phyloP scores from a whole-genome alignment of 2,329 filamentous ascomycete genomes.

The Cladophialophora chaetospira region DNA sequence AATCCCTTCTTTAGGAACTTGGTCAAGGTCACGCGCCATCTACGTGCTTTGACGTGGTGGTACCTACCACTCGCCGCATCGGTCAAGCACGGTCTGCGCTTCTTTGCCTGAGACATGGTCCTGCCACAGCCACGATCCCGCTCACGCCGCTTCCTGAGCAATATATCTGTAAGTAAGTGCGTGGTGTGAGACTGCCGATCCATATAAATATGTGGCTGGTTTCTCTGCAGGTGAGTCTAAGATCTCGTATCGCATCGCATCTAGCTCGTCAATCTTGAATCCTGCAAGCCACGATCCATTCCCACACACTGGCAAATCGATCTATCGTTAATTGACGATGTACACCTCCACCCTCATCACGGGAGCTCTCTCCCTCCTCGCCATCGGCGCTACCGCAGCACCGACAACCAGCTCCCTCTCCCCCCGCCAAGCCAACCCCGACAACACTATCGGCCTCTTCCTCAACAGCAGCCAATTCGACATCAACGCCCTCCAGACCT shows the following conservation, averaged over 20 bases:
- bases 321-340: background rate
- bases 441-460: slow-evolving; percentile 5
- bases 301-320: background rate
- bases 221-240: too few species aligned
- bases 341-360: background rate
- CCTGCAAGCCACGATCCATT: background rate
- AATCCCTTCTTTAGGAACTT: background rate
- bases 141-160: too few species aligned
- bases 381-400: background rate
- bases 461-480: slow-evolving; percentile 7
- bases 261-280: too few species aligned
- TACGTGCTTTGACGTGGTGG: background rate
- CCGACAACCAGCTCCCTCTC: background rate
- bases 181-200: too few species aligned
- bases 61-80: background rate
- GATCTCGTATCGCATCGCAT: too few species aligned
- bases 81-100: background rate
- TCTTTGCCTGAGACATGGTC: background rate
- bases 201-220: too few species aligned
- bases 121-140: too few species aligned
- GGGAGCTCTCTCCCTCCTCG: background rate
- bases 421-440: background rate
- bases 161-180: too few species aligned
- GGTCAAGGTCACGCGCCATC: background rate
- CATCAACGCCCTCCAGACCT: slow-evolving; percentile 16